Base-by-base conservation (phyloP, 805 yeast species). In the Metschnikowia kunwiensis region DNA sequence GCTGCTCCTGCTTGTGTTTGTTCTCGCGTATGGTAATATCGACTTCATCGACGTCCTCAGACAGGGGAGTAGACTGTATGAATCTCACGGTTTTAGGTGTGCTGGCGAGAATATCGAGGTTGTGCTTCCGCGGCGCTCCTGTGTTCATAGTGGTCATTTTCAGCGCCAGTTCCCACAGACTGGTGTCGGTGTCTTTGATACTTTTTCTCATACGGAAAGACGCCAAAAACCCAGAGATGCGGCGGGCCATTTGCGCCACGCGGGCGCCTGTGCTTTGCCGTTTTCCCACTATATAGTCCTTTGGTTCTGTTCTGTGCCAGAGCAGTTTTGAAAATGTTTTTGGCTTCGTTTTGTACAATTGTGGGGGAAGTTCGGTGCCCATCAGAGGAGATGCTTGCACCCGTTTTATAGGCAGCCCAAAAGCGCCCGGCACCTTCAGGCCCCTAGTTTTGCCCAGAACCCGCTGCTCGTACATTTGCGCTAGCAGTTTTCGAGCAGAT, bases 341-440 rank as follows among this genome's bases (percentile, higher is more conserved):
- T n/a, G 19, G 12, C 12, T 29, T n/a, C 20, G 34, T 17, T 36
- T 36, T 36, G 29, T 31, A 31, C 16, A 30, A 12, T 18, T 36
- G 32, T 11, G 21, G 28, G 5, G 32, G 32, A 7, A 16, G 24
- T 10, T 17, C n/a, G 7, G 13, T 18, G 4, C 9, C 10, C 16
- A 20, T 19, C 24, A 13, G 24, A 7, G 32, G 32, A 18, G 35
- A 26, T 16, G 23, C 32, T 27, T 18, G n/a, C 20, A 30, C 29
- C 12, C 23, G 15, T 31, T 36, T 36, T 5, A 38, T 33, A 7
- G 42, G 42, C 38, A 34, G 37, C 16, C 35, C 38, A 34, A 26
- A 38, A 11, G 34, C 25, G 11, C 42, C 38, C 2, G 35, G 32
- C 20, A 27, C 27, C 16, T 22, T 27, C 26, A 7, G n/a, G 11